These are phyloP conservation scores for Phytopythium kandeliae DNA, from an alignment of 352 stramenopile genomes.

Conservation along the genomic window DNA sequence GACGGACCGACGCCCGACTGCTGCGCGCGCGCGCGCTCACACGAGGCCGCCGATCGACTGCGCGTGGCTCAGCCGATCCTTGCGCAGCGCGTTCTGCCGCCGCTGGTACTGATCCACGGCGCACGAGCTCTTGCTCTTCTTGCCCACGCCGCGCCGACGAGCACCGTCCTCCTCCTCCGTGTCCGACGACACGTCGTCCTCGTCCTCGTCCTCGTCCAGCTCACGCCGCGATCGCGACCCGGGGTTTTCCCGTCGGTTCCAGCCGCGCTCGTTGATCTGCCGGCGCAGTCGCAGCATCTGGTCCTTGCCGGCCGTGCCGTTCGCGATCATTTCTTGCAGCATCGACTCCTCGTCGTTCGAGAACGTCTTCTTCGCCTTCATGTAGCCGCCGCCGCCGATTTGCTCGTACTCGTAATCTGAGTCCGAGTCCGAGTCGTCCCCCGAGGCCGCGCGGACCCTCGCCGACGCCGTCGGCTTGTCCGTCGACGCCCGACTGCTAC, in stretches of 20 bases:
- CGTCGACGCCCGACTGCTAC: slow-evolving; percentile 10
- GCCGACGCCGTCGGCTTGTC: not conserved
- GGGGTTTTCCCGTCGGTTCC: slow-evolving; percentile 49
- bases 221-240: slow-evolving; percentile 19
- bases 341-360: slow-evolving; percentile 69
- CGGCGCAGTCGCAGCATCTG: slow-evolving; percentile 63
- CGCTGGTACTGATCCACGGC: slow-evolving; percentile 47
- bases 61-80: slow-evolving; percentile 40
- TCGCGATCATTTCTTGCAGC: slow-evolving; percentile 75
- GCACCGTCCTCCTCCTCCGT: slow-evolving; percentile 36
- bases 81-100: slow-evolving; percentile 42
- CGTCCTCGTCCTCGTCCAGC: slow-evolving; percentile 20
- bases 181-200: slow-evolving; percentile 29
- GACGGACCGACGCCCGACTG: no score
- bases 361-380: slow-evolving; percentile 54
- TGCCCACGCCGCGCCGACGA: slow-evolving; percentile 10
- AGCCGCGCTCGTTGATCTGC: slow-evolving; percentile 55
- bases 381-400: slow-evolving; percentile 33
- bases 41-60: slow-evolving; percentile 44
- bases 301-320: slow-evolving; percentile 58
- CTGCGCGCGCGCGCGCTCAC: slow-evolving; percentile 34
- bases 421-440: slow-evolving; percentile 39
- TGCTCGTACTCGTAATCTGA: slow-evolving; percentile 57
- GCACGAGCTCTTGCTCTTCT: slow-evolving; percentile 20
- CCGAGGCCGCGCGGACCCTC: slow-evolving; percentile 29